phyloP scores from a whole-genome alignment of 2,329 filamentous ascomycete genomes.

The Colletotrichum theobromicola region DNA sequence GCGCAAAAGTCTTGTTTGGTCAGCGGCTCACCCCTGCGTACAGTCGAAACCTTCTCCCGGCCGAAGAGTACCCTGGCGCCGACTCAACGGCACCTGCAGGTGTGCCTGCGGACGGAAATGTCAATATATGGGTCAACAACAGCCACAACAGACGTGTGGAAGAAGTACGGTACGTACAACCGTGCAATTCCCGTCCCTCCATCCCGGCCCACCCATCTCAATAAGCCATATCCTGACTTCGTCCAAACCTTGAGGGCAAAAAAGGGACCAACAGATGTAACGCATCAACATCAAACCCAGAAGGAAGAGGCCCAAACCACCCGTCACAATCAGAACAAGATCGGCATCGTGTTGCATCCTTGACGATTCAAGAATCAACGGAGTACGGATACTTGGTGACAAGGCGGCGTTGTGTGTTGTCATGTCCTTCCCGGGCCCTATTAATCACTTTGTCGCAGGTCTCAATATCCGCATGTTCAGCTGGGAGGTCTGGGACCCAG shows the following conservation, averaged over 20 bases:
- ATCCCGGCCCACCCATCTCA: neutral
- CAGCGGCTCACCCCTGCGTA: conserved; percentile 9
- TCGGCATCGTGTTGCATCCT: neutral
- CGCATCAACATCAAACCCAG: neutral
- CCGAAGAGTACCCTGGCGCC: neutral
- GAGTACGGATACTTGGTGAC: neutral
- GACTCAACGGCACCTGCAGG: conserved; percentile 5
- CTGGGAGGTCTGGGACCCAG: neutral
- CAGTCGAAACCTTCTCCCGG: conserved; percentile 7
- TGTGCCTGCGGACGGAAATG: neutral
- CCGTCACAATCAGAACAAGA: neutral
- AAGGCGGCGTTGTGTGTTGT: neutral
- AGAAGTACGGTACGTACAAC: neutral
- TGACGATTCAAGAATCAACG: neutral
- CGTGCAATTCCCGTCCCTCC: conserved; percentile 11
- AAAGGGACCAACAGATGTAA: conserved; percentile 4
- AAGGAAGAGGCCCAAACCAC: neutral
- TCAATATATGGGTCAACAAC: neutral
- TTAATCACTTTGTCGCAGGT: conserved; percentile 6
- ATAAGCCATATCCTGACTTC: conserved; percentile 1
- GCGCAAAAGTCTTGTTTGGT: neutral
- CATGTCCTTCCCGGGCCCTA: neutral
- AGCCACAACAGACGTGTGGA: neutral
- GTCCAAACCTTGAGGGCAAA: conserved; percentile 2
- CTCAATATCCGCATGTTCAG: neutral